Evolutionary conservation across 306 rosid species (phyloP).

Genomic region (Sophora flavescens): DNA sequence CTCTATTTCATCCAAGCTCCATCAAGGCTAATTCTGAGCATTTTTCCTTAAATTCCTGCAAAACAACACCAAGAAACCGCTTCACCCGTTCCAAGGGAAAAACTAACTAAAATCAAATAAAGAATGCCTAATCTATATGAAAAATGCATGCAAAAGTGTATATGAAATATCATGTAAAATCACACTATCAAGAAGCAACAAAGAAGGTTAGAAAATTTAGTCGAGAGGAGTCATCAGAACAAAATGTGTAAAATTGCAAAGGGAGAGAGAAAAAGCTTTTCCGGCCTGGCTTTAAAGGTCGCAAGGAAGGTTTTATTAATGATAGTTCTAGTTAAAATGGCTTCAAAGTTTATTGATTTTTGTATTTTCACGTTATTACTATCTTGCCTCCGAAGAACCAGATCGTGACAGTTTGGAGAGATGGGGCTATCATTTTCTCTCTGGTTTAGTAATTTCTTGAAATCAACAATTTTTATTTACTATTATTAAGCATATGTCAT

Average conservation of each 20-base stretch:
- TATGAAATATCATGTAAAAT: too few relatives aligned
- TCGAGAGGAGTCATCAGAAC: slow-evolving; percentile 71
- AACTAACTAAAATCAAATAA: too few relatives aligned
- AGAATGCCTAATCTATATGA: too few relatives aligned
- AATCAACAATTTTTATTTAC: background rate
- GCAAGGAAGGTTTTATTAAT: slow-evolving; percentile 78
- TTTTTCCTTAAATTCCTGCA: too few relatives aligned
- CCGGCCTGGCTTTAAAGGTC: slow-evolving; percentile 93
- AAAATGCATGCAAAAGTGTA: too few relatives aligned
- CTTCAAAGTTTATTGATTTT: slow-evolving; percentile 20
- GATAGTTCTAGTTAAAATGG: slow-evolving; percentile 37
- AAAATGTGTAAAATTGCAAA: slow-evolving; percentile 73
- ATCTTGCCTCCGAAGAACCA: background rate
- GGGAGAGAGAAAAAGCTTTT: slow-evolving; percentile 91
- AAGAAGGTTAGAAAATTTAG: slow-evolving; percentile 76
- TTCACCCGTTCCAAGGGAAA: too few relatives aligned
- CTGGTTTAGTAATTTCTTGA: background rate
- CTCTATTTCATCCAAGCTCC: too few relatives aligned
- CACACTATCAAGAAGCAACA: slow-evolving; percentile 77
- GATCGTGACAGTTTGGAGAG: background rate
- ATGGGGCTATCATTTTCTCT: background rate
- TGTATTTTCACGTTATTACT: background rate
- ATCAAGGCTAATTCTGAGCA: too few relatives aligned
- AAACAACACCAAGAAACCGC: too few relatives aligned
- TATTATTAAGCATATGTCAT: background rate